Conservation (phyloP, 352 stramenopile species). For the Globisporangium solare region DNA sequence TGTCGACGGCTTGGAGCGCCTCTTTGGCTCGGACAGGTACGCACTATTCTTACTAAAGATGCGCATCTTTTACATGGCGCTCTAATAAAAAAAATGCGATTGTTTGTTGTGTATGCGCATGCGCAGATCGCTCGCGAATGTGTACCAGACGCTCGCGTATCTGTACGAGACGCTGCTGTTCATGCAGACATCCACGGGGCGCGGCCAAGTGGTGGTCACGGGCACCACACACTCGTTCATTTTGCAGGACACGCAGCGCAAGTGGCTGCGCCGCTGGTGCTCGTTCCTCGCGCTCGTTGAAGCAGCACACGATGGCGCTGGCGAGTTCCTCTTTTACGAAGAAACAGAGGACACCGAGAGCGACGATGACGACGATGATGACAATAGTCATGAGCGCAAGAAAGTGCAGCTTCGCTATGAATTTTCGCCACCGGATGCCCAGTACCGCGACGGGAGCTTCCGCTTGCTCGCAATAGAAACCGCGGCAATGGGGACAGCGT, state of each 20-base stretch:
- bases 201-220: constrained; percentile 30
- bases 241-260: constrained; percentile 24
- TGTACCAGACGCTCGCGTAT: constrained; percentile 61
- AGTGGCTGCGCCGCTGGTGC: constrained; percentile 45
- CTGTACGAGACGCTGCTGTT: constrained; percentile 44
- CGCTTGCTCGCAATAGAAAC: constrained; percentile 19
- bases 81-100: not conserved
- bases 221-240: constrained; percentile 32
- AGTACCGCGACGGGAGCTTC: constrained; percentile 20
- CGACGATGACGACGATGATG: constrained; percentile 1
- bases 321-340: constrained; percentile 26
- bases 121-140: constrained; percentile 30
- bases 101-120: not conserved
- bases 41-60: not conserved
- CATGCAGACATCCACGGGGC: constrained; percentile 35
- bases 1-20: constrained; percentile 50
- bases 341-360: constrained; percentile 18
- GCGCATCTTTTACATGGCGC: not conserved
- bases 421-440: constrained; percentile 19
- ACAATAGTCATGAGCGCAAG: not conserved
- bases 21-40: constrained; percentile 41
- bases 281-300: constrained; percentile 31
- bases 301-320: constrained; percentile 10
- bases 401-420: constrained; percentile 22
- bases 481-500: too few relatives aligned